A percentile compares a stretch with the other conserved stretches of the same genome.
These are phyloP conservation scores for Alternaria consortialis DNA, from an alignment of 2,329 filamentous ascomycete species.

Conservation along the genomic window DNA sequence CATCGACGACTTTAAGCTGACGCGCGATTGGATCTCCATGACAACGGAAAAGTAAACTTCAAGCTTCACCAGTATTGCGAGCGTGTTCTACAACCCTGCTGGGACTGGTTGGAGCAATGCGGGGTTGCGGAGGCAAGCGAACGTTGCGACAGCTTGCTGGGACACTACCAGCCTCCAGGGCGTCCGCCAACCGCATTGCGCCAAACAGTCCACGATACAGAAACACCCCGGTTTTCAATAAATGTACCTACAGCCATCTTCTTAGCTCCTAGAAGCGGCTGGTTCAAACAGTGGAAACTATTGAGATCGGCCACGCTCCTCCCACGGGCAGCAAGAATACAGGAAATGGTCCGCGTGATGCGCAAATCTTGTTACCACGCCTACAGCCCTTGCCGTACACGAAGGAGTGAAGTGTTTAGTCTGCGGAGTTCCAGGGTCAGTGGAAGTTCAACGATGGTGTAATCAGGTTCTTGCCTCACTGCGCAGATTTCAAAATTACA, in stretches of 20 bases:
- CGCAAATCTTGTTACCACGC: neutral
- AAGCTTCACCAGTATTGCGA: neutral
- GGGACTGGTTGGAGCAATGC: neutral
- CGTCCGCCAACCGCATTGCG: conserved; percentile 8
- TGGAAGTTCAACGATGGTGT: neutral
- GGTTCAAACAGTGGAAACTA: neutral
- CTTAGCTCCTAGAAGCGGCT: conserved; percentile 5
- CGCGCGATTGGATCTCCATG: neutral
- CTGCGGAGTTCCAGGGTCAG: neutral
- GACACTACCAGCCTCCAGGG: conserved; percentile 16
- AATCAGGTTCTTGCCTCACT: neutral
- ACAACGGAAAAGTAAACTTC: neutral
- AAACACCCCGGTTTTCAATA: conserved; percentile 42
- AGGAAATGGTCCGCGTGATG: neutral
- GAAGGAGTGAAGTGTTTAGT: neutral
- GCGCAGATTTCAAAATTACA: neutral
- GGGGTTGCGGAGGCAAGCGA: conserved; percentile 20
- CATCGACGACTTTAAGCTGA: neutral
- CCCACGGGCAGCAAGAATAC: neutral
- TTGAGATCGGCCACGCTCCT: neutral
- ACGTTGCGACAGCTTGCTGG: conserved; percentile 16
- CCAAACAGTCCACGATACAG: conserved; percentile 12
- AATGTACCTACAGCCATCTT: conserved; percentile 33
- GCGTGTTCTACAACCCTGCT: neutral
- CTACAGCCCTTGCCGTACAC: neutral